phyloP scores from a whole-genome alignment of 1,284 basidiomycete species.

The Mycena sp. region DNA sequence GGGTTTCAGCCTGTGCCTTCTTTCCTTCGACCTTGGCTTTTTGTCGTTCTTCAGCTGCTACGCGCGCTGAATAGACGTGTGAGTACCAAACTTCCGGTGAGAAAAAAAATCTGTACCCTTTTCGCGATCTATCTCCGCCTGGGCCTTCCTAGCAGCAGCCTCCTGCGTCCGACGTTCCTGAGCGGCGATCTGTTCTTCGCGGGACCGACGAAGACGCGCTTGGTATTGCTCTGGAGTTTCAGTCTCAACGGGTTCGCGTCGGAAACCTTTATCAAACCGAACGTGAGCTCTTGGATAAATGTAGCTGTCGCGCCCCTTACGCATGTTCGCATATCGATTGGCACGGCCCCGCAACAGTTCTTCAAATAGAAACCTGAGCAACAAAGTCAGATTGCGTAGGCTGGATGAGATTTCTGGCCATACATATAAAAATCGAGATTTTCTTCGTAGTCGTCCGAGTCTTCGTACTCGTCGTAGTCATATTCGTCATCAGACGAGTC shows the following conservation, averaged over 20 bases:
- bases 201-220: conserved; percentile 56
- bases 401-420: conserved; percentile 17
- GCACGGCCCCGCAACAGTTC: conserved; percentile 53
- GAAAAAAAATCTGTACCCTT: conserved; percentile 50
- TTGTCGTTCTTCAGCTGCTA: conserved; percentile 65
- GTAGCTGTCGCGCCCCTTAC: conserved; percentile 40
- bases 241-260: conserved; percentile 18
- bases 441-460: conserved; percentile 45
- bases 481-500: conserved; percentile 48
- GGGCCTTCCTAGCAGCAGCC: conserved; percentile 54
- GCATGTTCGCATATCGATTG: conserved; percentile 37
- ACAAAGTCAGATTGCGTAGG: not conserved
- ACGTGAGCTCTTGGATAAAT: conserved; percentile 40
- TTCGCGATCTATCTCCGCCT: conserved; percentile 58
- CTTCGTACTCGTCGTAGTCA: conserved; percentile 43
- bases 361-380: conserved; percentile 58
- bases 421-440: conserved; percentile 55
- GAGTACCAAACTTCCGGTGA: conserved; percentile 27
- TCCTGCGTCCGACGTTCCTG: conserved; percentile 59
- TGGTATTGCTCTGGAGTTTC: conserved; percentile 62
- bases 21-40: conserved; percentile 62
- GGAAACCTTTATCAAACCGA: not conserved
- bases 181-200: conserved; percentile 64
- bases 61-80: conserved; percentile 51
- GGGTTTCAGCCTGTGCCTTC: conserved; percentile 61